Evolutionary conservation across 169 alveolate species (phyloP).

Genomic region (Eimeria sp.): DNA sequence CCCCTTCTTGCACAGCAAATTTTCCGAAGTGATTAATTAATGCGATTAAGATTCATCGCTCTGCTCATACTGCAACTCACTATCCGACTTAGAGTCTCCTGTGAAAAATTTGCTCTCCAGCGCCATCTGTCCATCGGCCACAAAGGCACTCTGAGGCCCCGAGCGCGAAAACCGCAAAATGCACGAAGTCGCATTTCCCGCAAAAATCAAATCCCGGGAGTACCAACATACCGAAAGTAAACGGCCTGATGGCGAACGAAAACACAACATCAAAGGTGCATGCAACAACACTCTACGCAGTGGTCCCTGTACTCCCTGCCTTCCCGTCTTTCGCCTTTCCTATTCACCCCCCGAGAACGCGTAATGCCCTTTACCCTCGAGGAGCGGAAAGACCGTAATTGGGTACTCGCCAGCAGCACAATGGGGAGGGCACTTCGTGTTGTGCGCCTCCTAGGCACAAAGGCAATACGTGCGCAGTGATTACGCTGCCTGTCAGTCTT

Average conservation of each 20-base stretch:
- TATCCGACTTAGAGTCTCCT: slow-evolving; percentile 4
- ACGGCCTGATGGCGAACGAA: slow-evolving; percentile 60
- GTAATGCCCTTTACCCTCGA: neutral
- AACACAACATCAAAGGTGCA: neutral
- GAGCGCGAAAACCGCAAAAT: slow-evolving; percentile 66
- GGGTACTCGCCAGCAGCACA: neutral
- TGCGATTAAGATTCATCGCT: neutral
- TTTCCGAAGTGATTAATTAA: no score
- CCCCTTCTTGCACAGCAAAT: no score
- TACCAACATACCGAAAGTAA: slow-evolving; percentile 81
- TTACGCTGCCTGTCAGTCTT: neutral
- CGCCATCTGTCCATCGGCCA: slow-evolving; percentile 78
- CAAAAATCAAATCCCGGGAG: slow-evolving; percentile 46
- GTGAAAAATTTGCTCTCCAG: neutral
- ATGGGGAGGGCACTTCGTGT: neutral
- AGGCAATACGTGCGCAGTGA: neutral
- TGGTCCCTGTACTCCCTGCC: neutral
- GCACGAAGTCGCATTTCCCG: slow-evolving; percentile 69
- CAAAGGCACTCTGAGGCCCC: slow-evolving; percentile 34
- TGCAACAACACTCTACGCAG: neutral
- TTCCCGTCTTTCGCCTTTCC: neutral
- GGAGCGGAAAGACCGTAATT: neutral
- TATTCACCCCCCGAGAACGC: neutral
- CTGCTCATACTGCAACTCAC: neutral
- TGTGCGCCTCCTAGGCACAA: neutral